Percentiles rank a stretch among this genome's conserved stretches.
Conservation (phyloP, 2,329 filamentous ascomycete genomes). For the Dactylellina haptotyla region DNA sequence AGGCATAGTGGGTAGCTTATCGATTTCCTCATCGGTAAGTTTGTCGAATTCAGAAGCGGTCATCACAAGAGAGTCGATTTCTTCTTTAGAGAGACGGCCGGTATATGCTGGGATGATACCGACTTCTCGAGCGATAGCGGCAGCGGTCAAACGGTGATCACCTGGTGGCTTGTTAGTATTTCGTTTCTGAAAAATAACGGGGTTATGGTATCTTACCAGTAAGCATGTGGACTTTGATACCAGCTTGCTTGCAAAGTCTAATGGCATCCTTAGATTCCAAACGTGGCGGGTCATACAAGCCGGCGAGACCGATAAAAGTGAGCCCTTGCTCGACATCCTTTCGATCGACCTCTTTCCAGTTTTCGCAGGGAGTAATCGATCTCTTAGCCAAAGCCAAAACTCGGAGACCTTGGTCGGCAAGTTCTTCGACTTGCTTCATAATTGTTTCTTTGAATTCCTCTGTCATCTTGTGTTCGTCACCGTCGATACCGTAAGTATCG, state of each 20-base stretch:
- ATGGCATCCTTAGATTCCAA: constrained; percentile 80
- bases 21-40: constrained; percentile 78
- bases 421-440: constrained; percentile 74
- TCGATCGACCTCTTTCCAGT: constrained; percentile 66
- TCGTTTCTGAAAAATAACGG: not conserved
- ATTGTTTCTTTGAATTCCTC: constrained; percentile 65
- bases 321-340: constrained; percentile 74
- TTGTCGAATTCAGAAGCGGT: constrained; percentile 82
- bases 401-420: constrained; percentile 74
- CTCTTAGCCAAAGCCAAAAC: constrained; percentile 71
- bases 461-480: constrained; percentile 60
- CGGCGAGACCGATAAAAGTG: constrained; percentile 80
- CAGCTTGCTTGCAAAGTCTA: constrained; percentile 74
- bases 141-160: constrained; percentile 81
- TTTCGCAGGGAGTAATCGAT: constrained; percentile 58
- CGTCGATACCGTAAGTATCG: constrained; percentile 65
- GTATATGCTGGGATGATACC: constrained; percentile 73
- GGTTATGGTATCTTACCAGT: constrained; percentile 65
- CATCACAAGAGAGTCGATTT: constrained; percentile 77
- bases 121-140: constrained; percentile 71
- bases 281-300: constrained; percentile 86
- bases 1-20: constrained; percentile 76
- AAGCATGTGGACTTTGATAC: constrained; percentile 84
- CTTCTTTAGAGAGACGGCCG: constrained; percentile 67
- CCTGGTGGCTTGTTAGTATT: constrained; percentile 1